Percentiles rank a stretch among this genome's conserved stretches.
These are phyloP conservation scores for Hemileccinum rubropunctum DNA, from an alignment of 768 basidiomycete species.

Conservation along the genomic window DNA sequence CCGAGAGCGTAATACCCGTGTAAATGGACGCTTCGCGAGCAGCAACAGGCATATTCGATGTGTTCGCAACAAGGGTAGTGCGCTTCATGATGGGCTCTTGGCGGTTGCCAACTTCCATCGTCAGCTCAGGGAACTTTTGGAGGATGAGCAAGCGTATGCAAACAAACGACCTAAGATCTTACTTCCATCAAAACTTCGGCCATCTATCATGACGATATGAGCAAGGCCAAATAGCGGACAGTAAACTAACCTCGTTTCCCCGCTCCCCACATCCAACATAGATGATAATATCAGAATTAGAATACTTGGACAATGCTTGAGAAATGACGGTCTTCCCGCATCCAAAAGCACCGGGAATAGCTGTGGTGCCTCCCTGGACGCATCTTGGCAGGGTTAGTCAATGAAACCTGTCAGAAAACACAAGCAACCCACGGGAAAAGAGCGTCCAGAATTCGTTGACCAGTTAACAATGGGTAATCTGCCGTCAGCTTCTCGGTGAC, in stretches of 20 bases:
- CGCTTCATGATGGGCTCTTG: slow-evolving; percentile 99
- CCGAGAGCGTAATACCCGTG: slow-evolving; percentile 97
- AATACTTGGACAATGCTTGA: slow-evolving; percentile 96
- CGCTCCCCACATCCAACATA: slow-evolving; percentile 99
- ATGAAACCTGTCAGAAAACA: not conserved
- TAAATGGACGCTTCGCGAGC: slow-evolving; percentile 99
- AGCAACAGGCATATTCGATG: slow-evolving; percentile 99
- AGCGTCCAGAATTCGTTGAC: slow-evolving; percentile 95
- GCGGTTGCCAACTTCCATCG: slow-evolving; percentile 87
- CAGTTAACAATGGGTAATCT: slow-evolving; percentile 87
- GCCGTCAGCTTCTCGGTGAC: slow-evolving; percentile 95
- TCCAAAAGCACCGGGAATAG: slow-evolving; percentile 98
- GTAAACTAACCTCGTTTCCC: slow-evolving; percentile 77
- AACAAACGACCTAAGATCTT: slow-evolving; percentile 13
- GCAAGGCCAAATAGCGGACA: slow-evolving; percentile 33
- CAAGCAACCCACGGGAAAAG: slow-evolving; percentile 77
- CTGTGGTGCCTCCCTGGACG: slow-evolving; percentile 94
- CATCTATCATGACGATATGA: slow-evolving; percentile 53
- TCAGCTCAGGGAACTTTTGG: slow-evolving; percentile 78
- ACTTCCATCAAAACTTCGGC: slow-evolving; percentile 99
- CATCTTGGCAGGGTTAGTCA: slow-evolving; percentile 48
- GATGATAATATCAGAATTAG: slow-evolving; percentile 98
- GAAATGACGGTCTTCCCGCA: slow-evolving; percentile 99
- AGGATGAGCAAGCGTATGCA: slow-evolving; percentile 11
- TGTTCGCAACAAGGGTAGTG: slow-evolving; percentile 97